Percentiles rank a stretch among this genome's conserved stretches.
Evolutionary conservation across 345 rosid genomes (phyloP).

Genomic region (Corymbia maculata): DNA sequence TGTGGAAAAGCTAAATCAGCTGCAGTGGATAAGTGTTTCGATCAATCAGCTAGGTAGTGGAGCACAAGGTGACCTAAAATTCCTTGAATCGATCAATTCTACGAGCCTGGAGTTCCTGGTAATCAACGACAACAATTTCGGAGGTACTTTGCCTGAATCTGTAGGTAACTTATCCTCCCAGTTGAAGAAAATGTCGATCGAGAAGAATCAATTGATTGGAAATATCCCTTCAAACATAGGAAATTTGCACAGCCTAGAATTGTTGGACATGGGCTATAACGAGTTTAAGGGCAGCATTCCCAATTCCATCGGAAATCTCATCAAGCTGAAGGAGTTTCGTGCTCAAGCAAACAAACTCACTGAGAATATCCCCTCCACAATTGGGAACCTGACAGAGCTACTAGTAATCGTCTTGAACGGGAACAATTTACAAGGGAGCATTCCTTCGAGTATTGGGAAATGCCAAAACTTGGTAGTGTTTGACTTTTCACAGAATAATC

Average conservation of each 20-base stretch:
- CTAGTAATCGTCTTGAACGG: not conserved
- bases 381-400: constrained; percentile 3
- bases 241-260: constrained; percentile 1
- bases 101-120: not conserved
- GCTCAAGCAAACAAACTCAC: not conserved
- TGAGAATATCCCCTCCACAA: not conserved
- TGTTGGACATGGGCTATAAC: not conserved
- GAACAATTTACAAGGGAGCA: constrained; percentile 3
- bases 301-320: not conserved
- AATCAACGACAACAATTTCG: not conserved
- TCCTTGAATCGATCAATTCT: not conserved
- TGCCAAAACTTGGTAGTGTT: not conserved
- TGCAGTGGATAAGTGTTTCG: not conserved
- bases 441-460: constrained; percentile 11
- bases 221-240: constrained; percentile 11
- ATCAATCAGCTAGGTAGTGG: not conserved
- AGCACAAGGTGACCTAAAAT: not conserved
- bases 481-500: constrained; percentile 2
- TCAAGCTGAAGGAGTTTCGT: not conserved
- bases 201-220: not conserved
- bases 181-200: not conserved
- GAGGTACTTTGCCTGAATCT: not conserved
- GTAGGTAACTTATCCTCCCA: not conserved
- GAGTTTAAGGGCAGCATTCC: constrained; percentile 2
- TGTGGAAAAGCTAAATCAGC: not conserved